Evolutionary conservation across 2,329 filamentous ascomycete genomes (phyloP).

Genomic region (Pseudocercospora macadamiae): DNA sequence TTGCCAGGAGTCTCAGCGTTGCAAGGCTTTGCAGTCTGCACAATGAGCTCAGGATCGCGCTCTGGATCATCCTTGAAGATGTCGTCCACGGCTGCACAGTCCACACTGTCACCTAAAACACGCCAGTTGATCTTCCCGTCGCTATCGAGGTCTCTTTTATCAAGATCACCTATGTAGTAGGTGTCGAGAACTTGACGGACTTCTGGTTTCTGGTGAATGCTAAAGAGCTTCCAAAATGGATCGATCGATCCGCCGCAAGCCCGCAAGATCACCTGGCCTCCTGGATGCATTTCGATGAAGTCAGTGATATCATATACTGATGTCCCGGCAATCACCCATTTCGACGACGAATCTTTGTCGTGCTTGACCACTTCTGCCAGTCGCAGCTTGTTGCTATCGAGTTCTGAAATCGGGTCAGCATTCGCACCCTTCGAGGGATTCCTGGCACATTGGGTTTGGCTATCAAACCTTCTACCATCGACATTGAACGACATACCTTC

Average conservation of each 20-base stretch:
- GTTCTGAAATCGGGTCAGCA: not conserved
- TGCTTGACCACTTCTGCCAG: constrained; percentile 39
- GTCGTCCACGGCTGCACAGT: constrained; percentile 58
- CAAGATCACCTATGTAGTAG: constrained; percentile 65
- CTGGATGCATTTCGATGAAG: constrained; percentile 67
- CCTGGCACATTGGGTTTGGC: not conserved
- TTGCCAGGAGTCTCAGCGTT: constrained; percentile 63
- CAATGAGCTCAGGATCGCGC: constrained; percentile 56
- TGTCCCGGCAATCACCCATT: constrained; percentile 67
- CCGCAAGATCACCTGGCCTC: constrained; percentile 68
- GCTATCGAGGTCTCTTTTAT: constrained; percentile 61
- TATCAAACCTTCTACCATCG: not conserved
- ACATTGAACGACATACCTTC: not conserved
- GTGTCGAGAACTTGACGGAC: constrained; percentile 65
- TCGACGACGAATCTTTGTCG: constrained; percentile 49
- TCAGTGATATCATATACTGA: constrained; percentile 73
- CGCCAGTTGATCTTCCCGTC: constrained; percentile 46
- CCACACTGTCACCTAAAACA: constrained; percentile 6
- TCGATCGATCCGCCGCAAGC: constrained; percentile 68
- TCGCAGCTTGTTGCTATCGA: constrained; percentile 19
- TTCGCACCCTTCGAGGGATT: not conserved
- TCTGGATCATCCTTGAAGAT: constrained; percentile 60
- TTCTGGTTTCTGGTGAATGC: constrained; percentile 67
- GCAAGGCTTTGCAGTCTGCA: constrained; percentile 59
- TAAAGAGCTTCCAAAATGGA: constrained; percentile 71